Evolutionary conservation across 352 stramenopile genomes (phyloP), one percentile per base, ranked within the genome.

Genomic region (Phytophthora sansomeana): DNA sequence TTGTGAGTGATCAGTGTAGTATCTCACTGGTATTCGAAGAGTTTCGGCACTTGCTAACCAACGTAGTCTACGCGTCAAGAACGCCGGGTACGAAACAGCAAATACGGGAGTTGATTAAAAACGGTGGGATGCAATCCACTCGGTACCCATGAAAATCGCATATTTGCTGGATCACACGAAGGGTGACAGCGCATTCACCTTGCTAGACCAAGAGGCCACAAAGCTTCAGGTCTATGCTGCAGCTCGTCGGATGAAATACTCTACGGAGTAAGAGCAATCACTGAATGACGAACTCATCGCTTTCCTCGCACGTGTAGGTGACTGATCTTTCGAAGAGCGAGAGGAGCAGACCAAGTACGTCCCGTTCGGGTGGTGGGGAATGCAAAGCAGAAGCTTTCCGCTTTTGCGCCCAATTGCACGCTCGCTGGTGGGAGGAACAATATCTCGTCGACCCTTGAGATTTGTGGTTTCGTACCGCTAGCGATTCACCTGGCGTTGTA

Each of bases 381-480:
- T 39, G 33, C 33, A 39, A 39, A 39, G n/a, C 33, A n/a, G n/a
- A 13, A 13, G 3, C 8, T 39, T 39, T 13, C 33, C 33, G 33
- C 33, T 39, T 39, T 39, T 39, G n/a, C 33, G 33, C 11, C 33
- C 4, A 13, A 39, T 39, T 39, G 42, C 39, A 29, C 32, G 11
- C 51, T 5, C 24, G 51, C 11, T 67, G 59, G 59, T 21, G 50
- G 0, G 4, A 48, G 2, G 49, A 51, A 4, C 21, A 56, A 14
- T 56, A 67, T 16, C 3, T 60, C 0, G 13, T 26, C 11, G 49
- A 48, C 10, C 32, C 30, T 11, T 67, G 49, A 50, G 49, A 56
- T 19, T 13, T 55, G 13, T 51, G 49, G 49, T 44, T 53, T 5
- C 49, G 11, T 17, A 43, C 33, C 7, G 21, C 59, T 0, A 61